Base-by-base conservation (phyloP, 2,329 filamentous ascomycete species). In the Nigrospora osmanthi region DNA sequence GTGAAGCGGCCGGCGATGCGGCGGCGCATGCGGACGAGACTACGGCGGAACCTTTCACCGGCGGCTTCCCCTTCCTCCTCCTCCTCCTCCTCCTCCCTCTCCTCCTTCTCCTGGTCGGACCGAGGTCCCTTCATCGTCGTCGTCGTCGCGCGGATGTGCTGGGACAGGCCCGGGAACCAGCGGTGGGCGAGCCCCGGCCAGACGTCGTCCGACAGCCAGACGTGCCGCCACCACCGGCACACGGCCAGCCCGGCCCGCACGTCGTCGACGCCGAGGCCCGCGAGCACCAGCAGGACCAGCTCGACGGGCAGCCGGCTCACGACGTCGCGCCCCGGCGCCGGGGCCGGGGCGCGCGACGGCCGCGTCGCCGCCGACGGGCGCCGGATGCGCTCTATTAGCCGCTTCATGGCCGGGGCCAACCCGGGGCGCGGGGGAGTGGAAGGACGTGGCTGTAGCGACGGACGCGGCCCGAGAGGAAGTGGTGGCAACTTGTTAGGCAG, bases 291-390 rank as follows among this genome's bases (percentile, higher is more conserved):
- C 16, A 54, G 42, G 41, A 58, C 56, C 11, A 61, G 49, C 46
- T 61, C 59, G 34, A 60, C 54, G 1, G 59, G 59, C 13, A 61
- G 55, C 16, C 55, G 49, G 14, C 49, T 57, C 44, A 61, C 47
- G 16, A 56, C 10, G 10, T 28, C 23, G 23, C 23, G 2, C 23
- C 23, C 23, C 23, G 23, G 23, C 23, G 23, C 5, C 23, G 5
- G 6, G 23, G 7, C 23, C 23, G 10, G 7, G 23, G 23, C 6
- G 23, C 23, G 23, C 23, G 9, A 28, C 23, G 23, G 23, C 23
- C 23, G 23, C 5, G 7, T 7, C 5, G 23, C 23, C 2, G 9
- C 23, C 23, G 23, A 28, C 23, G 23, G 23, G 7, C 23, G 23
- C 5, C 23, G 23, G 23, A 28, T 6, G 9, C 23, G 23, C 23